These are phyloP conservation scores for Blastobotrys capitulatus DNA, from an alignment of 1,139 yeast species.

Conservation along the genomic window DNA sequence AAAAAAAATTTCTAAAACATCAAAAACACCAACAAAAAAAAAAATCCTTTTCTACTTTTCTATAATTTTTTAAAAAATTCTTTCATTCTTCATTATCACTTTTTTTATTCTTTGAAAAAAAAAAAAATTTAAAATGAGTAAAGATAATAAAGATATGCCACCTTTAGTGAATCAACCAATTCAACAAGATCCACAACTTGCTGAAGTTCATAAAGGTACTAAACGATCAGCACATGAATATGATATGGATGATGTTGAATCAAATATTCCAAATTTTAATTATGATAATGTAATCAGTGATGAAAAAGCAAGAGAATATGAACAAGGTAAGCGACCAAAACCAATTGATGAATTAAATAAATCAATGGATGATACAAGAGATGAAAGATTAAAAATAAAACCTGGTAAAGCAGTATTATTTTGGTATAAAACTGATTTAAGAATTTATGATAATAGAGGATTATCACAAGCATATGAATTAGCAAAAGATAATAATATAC, in stretches of 20 bases:
- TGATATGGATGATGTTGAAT: slow-evolving; percentile 1
- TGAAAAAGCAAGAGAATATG: slow-evolving; percentile 2
- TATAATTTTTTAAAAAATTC: neutral
- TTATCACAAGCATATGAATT: slow-evolving; percentile 35
- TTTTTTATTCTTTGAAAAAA: neutral
- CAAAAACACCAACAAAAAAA: neutral
- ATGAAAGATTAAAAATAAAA: neutral
- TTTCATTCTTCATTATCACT: too few species aligned
- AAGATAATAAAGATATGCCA: neutral
- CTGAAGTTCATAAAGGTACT: neutral
- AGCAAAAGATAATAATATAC: slow-evolving; percentile 28
- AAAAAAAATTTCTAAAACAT: too few species aligned
- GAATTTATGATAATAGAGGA: slow-evolving; percentile 40
- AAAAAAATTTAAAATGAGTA: neutral
- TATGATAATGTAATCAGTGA: slow-evolving; percentile 4
- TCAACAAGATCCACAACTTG: neutral
- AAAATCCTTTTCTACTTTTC: neutral
- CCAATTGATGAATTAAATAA: slow-evolving; percentile 4
- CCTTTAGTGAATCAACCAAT: neutral
- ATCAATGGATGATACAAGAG: neutral
- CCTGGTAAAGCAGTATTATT: slow-evolving; percentile 33
- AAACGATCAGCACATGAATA: slow-evolving; percentile 2
- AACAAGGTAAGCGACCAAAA: neutral
- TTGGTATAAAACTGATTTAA: slow-evolving; percentile 42
- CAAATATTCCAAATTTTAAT: neutral